Conservation (phyloP, 257 asterid species). For the Plantago ovata region DNA sequence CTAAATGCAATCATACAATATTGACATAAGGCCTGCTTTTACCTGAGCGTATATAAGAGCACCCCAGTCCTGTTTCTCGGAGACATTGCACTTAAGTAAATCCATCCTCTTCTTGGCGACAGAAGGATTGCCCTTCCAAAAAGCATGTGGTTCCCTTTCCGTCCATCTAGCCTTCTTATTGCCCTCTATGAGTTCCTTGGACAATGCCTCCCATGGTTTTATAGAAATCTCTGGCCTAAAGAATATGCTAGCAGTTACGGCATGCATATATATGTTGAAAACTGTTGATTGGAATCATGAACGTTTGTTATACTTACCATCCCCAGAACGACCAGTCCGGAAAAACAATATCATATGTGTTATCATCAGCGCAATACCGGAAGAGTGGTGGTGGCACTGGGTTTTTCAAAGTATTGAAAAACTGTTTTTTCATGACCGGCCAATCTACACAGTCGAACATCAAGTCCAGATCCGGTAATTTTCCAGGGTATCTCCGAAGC, state of each 20-base stretch:
- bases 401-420: conserved; percentile 18
- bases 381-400: conserved; percentile 43
- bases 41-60: conserved; percentile 61
- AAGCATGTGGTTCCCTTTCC: conserved; percentile 61
- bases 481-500: conserved; percentile 47
- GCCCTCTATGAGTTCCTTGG: conserved; percentile 42
- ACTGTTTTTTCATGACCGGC: conserved; percentile 31
- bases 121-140: conserved; percentile 64
- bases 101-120: conserved; percentile 51
- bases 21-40: neutral
- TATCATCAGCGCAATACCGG: conserved; percentile 40
- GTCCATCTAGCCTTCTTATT: conserved; percentile 43
- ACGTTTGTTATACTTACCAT: conserved; percentile 31
- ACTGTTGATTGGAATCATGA: neutral
- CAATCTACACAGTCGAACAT: conserved; percentile 54
- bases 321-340: conserved; percentile 73
- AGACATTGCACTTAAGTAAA: conserved; percentile 52
- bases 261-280: neutral
- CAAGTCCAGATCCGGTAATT: conserved; percentile 46
- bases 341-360: conserved; percentile 42
- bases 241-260: too few relatives aligned
- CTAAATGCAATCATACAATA: neutral
- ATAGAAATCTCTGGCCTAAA: conserved; percentile 43
- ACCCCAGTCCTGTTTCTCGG: conserved; percentile 54
- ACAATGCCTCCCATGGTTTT: conserved; percentile 49